These are phyloP conservation scores for Tremella fuciformis DNA, from an alignment of 768 basidiomycete genomes.

Conservation along the genomic window DNA sequence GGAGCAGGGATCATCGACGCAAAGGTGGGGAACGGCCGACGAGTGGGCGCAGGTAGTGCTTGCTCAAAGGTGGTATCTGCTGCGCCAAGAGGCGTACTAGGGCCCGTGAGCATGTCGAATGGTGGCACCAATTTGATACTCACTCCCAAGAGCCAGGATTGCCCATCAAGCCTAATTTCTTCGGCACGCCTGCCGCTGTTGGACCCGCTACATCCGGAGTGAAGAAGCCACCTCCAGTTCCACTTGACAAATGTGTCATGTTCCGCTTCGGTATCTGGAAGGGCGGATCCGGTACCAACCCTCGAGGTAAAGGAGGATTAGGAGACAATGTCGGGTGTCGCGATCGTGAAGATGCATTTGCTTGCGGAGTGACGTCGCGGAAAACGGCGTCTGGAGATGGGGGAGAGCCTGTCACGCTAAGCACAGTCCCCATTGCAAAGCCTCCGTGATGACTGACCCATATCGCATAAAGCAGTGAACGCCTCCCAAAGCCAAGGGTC, in stretches of 20 bases:
- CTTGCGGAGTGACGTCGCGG: conserved; percentile 29
- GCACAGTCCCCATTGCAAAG: background rate
- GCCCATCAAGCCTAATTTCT: conserved; percentile 31
- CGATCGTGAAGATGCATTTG: conserved; percentile 18
- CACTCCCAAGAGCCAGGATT: conserved; percentile 28
- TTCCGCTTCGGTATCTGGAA: conserved; percentile 29
- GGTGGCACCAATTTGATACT: background rate
- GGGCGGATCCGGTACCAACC: conserved; percentile 39
- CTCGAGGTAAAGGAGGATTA: conserved; percentile 42
- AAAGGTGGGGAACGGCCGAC: conserved; percentile 35
- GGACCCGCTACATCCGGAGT: conserved; percentile 35
- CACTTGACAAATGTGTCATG: conserved; percentile 17
- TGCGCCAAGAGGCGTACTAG: conserved; percentile 30
- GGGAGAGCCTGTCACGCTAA: conserved; percentile 18
- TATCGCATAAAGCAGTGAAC: conserved; percentile 46
- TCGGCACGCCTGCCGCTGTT: background rate
- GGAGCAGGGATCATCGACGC: conserved; percentile 27
- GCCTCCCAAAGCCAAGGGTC: conserved; percentile 52
- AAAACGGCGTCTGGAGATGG: conserved; percentile 29
- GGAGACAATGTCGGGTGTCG: conserved; percentile 35
- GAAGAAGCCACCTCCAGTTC: conserved; percentile 27
- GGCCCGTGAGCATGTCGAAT: background rate
- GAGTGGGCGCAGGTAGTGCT: conserved; percentile 15
- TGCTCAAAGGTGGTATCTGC: conserved; percentile 37
- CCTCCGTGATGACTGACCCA: conserved; percentile 31